phyloP scores from a whole-genome alignment of 768 basidiomycete species.

The Podaxis mareebaensis region DNA sequence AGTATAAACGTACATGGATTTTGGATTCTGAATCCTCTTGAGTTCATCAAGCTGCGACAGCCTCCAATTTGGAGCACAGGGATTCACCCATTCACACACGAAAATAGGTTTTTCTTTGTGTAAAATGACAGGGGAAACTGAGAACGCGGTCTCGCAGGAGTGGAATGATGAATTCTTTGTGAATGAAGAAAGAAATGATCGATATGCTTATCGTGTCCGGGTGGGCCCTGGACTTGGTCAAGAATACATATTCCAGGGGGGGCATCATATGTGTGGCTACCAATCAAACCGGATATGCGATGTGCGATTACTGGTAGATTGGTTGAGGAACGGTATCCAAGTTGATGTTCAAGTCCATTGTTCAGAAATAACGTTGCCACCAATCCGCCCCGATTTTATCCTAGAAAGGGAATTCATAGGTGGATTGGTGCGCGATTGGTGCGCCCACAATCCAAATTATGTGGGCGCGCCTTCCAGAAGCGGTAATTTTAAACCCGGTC shows the following conservation, averaged over 20 bases:
- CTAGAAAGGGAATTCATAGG: constrained; percentile 2
- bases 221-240: neutral
- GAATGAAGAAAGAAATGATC: neutral
- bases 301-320: neutral
- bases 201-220: neutral
- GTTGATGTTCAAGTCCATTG: neutral
- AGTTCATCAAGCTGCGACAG: too few relatives aligned
- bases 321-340: neutral
- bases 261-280: neutral
- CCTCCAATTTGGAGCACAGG: too few relatives aligned
- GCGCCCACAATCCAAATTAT: constrained; percentile 4
- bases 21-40: too few relatives aligned
- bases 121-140: neutral
- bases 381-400: constrained; percentile 7
- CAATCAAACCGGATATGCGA: neutral
- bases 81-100: neutral
- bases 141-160: neutral
- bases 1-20: too few relatives aligned
- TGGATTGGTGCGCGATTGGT: constrained; percentile 16
- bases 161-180: constrained; percentile 2
- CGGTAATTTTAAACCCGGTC: neutral
- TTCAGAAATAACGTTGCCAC: neutral
- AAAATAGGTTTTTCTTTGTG: neutral
- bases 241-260: neutral
- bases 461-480: constrained; percentile 11